phyloP scores from a whole-genome alignment of 78 protist species.

The Planoprotostelium fungivorum region DNA sequence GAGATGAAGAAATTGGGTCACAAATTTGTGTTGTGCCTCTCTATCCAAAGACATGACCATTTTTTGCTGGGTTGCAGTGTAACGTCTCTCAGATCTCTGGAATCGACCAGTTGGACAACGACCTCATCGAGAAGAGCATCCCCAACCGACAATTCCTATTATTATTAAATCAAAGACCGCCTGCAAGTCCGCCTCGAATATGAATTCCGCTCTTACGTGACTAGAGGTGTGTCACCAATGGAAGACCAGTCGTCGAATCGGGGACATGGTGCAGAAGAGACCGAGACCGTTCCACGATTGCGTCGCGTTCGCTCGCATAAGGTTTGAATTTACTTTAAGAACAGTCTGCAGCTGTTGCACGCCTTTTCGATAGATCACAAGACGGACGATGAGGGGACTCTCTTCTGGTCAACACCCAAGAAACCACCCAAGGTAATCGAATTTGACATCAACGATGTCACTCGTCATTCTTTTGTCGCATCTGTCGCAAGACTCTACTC shows the following conservation, averaged over 20 bases:
- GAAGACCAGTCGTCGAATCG: conserved; percentile 90
- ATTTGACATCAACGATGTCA: conserved; percentile 18
- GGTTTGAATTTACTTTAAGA: conserved; percentile 47
- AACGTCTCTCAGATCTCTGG: too few species aligned
- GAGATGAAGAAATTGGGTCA: too few species aligned
- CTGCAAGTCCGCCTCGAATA: conserved; percentile 73
- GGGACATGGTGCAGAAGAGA: conserved; percentile 80
- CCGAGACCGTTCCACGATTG: conserved; percentile 36
- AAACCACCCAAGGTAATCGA: conserved; percentile 43
- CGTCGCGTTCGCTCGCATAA: conserved; percentile 20
- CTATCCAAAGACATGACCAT: too few species aligned
- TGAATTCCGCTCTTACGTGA: conserved; percentile 89
- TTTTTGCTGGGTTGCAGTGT: too few species aligned
- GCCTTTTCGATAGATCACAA: conserved; percentile 49
- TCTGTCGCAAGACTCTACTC: background rate
- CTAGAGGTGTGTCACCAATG: conserved; percentile 72
- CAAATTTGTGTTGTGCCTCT: too few species aligned
- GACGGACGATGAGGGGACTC: conserved; percentile 44
- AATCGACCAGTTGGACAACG: too few species aligned
- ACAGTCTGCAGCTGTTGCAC: conserved; percentile 16
- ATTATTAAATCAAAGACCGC: conserved; percentile 90
- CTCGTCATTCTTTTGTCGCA: conserved; percentile 18
- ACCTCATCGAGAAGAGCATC: conserved; percentile 87
- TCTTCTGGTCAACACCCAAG: conserved; percentile 65
- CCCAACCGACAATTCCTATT: conserved; percentile 96